Evolutionary conservation across 1,284 basidiomycete species (phyloP), one percentile per base, ranked within the genome.

Genomic region (Rhodotorula glutinis): DNA sequence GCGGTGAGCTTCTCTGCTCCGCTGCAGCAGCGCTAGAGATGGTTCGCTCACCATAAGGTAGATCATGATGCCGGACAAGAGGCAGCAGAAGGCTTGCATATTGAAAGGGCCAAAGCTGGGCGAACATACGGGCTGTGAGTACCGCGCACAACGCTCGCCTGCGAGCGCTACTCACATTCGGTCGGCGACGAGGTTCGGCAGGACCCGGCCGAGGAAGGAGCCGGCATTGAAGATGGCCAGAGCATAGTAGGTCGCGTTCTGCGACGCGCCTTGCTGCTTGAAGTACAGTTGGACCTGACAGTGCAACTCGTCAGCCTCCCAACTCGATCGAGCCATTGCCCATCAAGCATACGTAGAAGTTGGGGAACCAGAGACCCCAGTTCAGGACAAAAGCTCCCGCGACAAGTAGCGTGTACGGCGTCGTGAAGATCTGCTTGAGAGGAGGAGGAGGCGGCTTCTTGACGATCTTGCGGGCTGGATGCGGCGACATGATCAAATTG

Each of bases 221-320:
- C 61, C 66, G 3, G 71, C 69, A 44, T 73, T 71, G 54, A 69
- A 63, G 38, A 73, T 62, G 0, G 71, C 66, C 2, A 73, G 63
- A 5, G 58, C 53, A 53, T 73, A 71, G 40, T 60, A 61, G 4
- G 61, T 52, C 1, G 66, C 40, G 25, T 72, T 29, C 47, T 23
- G 19, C 1, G 71, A 58, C 25, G 77, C 66, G 14, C 73, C 74
- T 33, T 77, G 61, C 4, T 57, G 61, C 44, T 69, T 55, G 2
- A 75, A 76, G 60, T 75, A 76, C 17, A 74, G 67, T 53, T 52
- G 49, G 14, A 52, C 30, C 51, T 53, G 51, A 27, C 27, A 29
- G 51, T 27, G n/a, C 29, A 53, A 4, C 21, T 19, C 27, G 51
- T 19, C 14, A 44, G 43, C 17, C 17, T 4, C n/a, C n/a, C 17